Conservation (phyloP, 345 rosid species). For the Odontarrhena argentea region DNA sequence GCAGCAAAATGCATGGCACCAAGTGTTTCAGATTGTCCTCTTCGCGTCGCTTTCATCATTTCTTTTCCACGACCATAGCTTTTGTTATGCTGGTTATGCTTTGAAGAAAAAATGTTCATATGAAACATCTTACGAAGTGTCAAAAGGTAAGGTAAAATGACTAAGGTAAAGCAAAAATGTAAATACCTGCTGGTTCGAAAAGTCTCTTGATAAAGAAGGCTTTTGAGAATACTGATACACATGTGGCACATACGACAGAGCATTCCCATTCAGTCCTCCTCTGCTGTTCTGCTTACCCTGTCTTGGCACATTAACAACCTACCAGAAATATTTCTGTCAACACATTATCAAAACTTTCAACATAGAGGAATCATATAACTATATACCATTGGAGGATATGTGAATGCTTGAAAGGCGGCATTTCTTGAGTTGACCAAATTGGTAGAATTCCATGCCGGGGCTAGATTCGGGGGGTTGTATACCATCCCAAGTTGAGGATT, state of each 20-base stretch:
- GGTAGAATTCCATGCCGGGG: slow-evolving; percentile 60
- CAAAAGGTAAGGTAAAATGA: too few species aligned
- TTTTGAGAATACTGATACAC: slow-evolving; percentile 49
- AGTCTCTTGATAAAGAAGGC: slow-evolving; percentile 50
- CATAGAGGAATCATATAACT: not conserved
- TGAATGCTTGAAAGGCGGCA: slow-evolving; percentile 53
- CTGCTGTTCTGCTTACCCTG: slow-evolving; percentile 55
- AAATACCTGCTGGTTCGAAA: slow-evolving; percentile 56
- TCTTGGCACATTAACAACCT: slow-evolving; percentile 52
- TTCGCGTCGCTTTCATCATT: slow-evolving; percentile 41
- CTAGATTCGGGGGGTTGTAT: slow-evolving; percentile 58
- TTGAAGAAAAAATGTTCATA: not conserved
- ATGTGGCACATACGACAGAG: slow-evolving; percentile 49
- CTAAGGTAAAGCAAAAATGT: too few species aligned
- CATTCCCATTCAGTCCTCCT: slow-evolving; percentile 51
- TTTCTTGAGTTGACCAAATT: slow-evolving; percentile 53
- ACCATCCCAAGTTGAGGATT: slow-evolving; percentile 52
- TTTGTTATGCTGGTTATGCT: slow-evolving; percentile 40
- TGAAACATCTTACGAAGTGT: not conserved
- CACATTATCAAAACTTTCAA: not conserved
- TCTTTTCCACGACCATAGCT: slow-evolving; percentile 50
- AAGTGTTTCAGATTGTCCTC: slow-evolving; percentile 51
- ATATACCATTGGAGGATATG: slow-evolving; percentile 50
- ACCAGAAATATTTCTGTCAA: slow-evolving; percentile 13
- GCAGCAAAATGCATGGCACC: slow-evolving; percentile 66